Evolutionary conservation across 2,329 filamentous ascomycete genomes (phyloP).

Genomic region (Coniochaeta hoffmannii): DNA sequence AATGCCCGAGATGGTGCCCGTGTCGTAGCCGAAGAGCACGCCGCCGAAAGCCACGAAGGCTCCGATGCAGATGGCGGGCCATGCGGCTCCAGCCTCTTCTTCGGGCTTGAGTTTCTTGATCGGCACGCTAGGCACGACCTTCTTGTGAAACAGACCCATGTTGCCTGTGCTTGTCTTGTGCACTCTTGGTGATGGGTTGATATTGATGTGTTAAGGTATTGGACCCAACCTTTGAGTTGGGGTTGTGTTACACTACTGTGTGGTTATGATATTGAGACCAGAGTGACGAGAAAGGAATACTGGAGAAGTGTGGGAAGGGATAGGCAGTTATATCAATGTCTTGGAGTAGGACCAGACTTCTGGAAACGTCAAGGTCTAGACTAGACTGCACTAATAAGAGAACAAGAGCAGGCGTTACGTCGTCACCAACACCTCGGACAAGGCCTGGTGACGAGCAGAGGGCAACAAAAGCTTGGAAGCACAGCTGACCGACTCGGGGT

Average conservation of each 20-base stretch:
- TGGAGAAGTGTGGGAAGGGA: not conserved
- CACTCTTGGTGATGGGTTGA: not conserved
- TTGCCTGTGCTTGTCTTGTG: not conserved
- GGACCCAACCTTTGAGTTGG: not conserved
- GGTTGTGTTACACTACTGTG: not conserved
- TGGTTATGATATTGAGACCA: not conserved
- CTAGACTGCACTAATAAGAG: not conserved
- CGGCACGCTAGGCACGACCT: not conserved
- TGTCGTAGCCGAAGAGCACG: slow-evolving; percentile 39
- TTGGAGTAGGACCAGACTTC: not conserved
- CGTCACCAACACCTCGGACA: not conserved
- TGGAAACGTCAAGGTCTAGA: not conserved
- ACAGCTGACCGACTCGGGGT: not conserved
- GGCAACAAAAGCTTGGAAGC: not conserved
- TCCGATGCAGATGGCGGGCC: slow-evolving; percentile 9
- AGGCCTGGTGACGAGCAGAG: not conserved
- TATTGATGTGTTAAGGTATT: not conserved
- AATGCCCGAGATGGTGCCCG: slow-evolving; percentile 51
- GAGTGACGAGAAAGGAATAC: not conserved
- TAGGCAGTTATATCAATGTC: not conserved
- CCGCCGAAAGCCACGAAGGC: slow-evolving; percentile 10
- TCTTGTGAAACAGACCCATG: not conserved
- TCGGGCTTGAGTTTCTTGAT: slow-evolving; percentile 1
- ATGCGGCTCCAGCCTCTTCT: slow-evolving; percentile 5
- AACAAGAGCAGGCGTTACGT: not conserved